Evolutionary conservation across 2,329 filamentous ascomycete species (phyloP).

Genomic region (Pleomassaria siparia): DNA sequence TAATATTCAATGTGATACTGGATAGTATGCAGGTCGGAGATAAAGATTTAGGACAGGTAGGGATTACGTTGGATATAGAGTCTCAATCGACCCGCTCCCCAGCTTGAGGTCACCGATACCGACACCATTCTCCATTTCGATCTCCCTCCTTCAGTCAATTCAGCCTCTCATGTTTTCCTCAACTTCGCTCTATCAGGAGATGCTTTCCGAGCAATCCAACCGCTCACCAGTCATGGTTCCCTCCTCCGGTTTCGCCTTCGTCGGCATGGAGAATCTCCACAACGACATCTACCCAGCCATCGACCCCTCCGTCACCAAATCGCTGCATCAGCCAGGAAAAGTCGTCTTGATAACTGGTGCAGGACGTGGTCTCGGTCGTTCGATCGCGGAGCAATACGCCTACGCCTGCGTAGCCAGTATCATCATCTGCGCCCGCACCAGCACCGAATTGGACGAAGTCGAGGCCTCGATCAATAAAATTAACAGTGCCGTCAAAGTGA

Average conservation of each 20-base stretch:
- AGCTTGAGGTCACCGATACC: too few relatives aligned
- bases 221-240: slow-evolving; percentile 1
- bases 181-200: too few relatives aligned
- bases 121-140: too few relatives aligned
- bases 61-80: too few relatives aligned
- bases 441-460: slow-evolving; percentile 40
- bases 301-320: slow-evolving; percentile 38
- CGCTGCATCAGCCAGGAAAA: slow-evolving; percentile 43
- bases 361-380: slow-evolving; percentile 56
- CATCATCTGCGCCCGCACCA: slow-evolving; percentile 56
- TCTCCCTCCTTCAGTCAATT: too few relatives aligned
- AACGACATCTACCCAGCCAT: slow-evolving; percentile 59
- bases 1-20: too few relatives aligned
- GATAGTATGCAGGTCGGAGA: too few relatives aligned
- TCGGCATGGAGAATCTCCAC: slow-evolving; percentile 32
- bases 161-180: background rate
- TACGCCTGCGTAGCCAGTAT: slow-evolving; percentile 56
- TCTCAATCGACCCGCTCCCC: too few relatives aligned
- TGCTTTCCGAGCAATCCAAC: background rate
- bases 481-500: slow-evolving; percentile 45
- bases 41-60: too few relatives aligned
- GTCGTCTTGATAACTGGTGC: slow-evolving; percentile 58
- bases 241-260: slow-evolving; percentile 17
- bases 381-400: slow-evolving; percentile 59
- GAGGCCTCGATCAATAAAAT: slow-evolving; percentile 41